Evolutionary conservation across 805 yeast genomes (phyloP).

Genomic region (Monosporozyma unispora): DNA sequence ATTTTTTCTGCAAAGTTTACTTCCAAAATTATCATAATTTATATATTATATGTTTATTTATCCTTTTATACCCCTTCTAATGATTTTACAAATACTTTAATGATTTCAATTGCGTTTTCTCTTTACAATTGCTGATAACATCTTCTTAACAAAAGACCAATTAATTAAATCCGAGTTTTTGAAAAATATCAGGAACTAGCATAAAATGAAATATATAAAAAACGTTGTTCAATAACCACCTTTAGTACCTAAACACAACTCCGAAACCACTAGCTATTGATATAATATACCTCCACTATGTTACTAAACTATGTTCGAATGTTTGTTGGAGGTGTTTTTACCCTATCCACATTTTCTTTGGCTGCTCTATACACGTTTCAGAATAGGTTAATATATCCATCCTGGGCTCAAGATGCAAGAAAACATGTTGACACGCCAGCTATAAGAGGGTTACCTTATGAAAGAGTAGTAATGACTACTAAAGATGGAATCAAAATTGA

Average conservation of each 20-base stretch:
- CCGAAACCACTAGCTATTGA: not conserved
- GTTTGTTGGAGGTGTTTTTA: conserved; percentile 36
- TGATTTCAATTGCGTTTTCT: not conserved
- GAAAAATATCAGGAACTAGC: not conserved
- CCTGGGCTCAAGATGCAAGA: conserved; percentile 67
- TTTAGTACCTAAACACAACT: not conserved
- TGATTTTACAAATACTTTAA: not conserved
- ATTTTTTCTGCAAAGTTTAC: not conserved
- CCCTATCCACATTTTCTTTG: conserved; percentile 38
- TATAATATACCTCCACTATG: conserved; percentile 2
- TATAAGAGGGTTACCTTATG: conserved; percentile 54
- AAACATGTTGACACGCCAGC: conserved; percentile 69
- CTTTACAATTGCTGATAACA: not conserved
- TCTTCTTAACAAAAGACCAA: not conserved
- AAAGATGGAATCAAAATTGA: conserved; percentile 62
- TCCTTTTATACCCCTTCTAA: not conserved
- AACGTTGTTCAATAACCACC: not conserved
- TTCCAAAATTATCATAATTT: not conserved
- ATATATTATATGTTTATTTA: not conserved
- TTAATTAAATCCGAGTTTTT: not conserved
- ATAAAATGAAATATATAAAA: not conserved
- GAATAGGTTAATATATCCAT: conserved; percentile 68
- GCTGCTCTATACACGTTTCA: conserved; percentile 55
- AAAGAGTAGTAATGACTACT: conserved; percentile 52
- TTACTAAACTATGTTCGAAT: conserved; percentile 25